Evolutionary conservation across 148 eudicot genomes (phyloP).

Genomic region (Rhododendron williamsianum): DNA sequence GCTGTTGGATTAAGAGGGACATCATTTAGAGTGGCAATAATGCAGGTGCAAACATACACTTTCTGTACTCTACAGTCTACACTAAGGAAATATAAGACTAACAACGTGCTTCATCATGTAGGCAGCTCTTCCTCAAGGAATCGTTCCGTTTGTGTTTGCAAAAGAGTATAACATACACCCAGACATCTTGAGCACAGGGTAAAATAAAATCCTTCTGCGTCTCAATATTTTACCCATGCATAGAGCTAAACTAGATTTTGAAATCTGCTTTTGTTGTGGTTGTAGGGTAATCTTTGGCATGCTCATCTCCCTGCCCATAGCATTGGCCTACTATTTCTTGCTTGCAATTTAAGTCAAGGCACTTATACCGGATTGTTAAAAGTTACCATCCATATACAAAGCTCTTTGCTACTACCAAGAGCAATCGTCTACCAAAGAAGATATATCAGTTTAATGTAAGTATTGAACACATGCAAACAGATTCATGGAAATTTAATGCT

Average conservation of each 20-base stretch:
- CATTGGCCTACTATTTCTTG: conserved; percentile 40
- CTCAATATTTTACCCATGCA: not conserved
- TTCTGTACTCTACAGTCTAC: not conserved
- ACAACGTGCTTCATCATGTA: conserved; percentile 11
- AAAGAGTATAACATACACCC: conserved; percentile 41
- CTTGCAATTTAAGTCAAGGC: conserved; percentile 23
- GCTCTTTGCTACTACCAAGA: not conserved
- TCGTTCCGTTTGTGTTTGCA: conserved; percentile 46
- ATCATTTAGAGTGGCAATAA: conserved; percentile 34
- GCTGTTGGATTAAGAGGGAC: conserved; percentile 39
- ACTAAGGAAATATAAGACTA: not conserved
- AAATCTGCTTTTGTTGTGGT: not conserved
- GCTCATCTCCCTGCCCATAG: conserved; percentile 37
- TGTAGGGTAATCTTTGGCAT: conserved; percentile 40
- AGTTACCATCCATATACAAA: not conserved
- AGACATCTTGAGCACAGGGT: conserved; percentile 44
- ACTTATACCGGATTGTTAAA: not conserved
- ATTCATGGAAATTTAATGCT: not conserved
- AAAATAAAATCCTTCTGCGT: not conserved
- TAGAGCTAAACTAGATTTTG: no score
- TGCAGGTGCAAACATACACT: conserved; percentile 31
- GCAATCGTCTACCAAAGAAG: not conserved
- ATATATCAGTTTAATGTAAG: not conserved
- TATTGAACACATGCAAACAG: not conserved
- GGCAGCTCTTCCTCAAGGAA: conserved; percentile 56